Evolutionary conservation across 1,284 basidiomycete species (phyloP).

Genomic region (Ceratobasidium sp.): DNA sequence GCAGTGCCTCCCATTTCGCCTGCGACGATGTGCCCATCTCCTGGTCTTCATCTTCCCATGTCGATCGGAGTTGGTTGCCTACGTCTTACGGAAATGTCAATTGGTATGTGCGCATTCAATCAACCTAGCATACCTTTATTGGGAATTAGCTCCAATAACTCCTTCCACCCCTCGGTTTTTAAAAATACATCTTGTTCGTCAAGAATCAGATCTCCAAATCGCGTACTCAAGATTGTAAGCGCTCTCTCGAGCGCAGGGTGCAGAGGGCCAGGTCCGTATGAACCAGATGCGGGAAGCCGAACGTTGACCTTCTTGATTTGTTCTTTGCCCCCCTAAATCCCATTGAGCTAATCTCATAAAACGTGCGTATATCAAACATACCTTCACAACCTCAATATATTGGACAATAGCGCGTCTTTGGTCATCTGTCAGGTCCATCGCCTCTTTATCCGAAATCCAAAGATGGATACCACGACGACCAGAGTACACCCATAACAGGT

Average conservation of each 20-base stretch:
- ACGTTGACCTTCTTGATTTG: conserved; percentile 88
- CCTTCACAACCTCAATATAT: conserved; percentile 86
- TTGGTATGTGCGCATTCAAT: neutral
- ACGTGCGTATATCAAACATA: neutral
- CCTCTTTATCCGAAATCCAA: conserved; percentile 94
- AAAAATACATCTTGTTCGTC: conserved; percentile 89
- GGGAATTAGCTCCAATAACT: conserved; percentile 80
- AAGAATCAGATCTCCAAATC: conserved; percentile 79
- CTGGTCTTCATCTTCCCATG: conserved; percentile 64
- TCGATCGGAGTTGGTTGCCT: conserved; percentile 61
- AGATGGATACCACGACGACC: conserved; percentile 98
- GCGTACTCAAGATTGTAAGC: conserved; percentile 62
- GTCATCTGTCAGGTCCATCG: conserved; percentile 91
- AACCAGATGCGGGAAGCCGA: conserved; percentile 53
- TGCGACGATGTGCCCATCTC: conserved; percentile 29
- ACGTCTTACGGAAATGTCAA: conserved; percentile 51
- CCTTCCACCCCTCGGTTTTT: conserved; percentile 75
- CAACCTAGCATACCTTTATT: conserved; percentile 59
- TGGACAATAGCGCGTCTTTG: conserved; percentile 87
- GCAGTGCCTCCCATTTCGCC: conserved; percentile 79
- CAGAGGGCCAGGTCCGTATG: conserved; percentile 59
- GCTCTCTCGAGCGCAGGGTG: conserved; percentile 74
- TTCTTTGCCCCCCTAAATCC: conserved; percentile 71
- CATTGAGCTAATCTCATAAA: neutral
- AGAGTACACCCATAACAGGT: conserved; percentile 97